Evolutionary conservation across 768 basidiomycete genomes (phyloP).

Genomic region (Boletus vermiculosoides): DNA sequence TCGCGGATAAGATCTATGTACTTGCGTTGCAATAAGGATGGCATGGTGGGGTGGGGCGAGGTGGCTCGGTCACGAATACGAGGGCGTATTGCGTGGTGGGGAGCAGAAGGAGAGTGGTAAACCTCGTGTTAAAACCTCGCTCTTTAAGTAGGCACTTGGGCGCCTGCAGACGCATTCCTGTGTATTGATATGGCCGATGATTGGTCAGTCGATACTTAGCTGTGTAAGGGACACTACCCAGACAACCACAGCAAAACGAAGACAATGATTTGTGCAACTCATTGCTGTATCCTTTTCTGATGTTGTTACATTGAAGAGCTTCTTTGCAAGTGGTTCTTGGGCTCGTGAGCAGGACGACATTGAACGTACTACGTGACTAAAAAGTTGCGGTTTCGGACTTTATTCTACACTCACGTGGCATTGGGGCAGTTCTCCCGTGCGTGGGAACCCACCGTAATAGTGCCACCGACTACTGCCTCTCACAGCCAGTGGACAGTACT

Average conservation of each 20-base stretch:
- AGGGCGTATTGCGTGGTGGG: neutral
- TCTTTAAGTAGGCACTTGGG: neutral
- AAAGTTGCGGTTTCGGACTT: too few relatives aligned
- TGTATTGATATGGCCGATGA: neutral
- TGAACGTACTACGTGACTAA: too few relatives aligned
- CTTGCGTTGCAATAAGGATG: conserved; percentile 26
- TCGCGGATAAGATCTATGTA: conserved; percentile 36
- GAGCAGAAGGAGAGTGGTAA: neutral
- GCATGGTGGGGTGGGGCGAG: conserved; percentile 1
- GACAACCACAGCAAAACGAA: neutral
- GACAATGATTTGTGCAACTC: neutral
- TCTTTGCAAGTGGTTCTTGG: neutral
- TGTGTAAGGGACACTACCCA: neutral
- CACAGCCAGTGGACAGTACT: neutral
- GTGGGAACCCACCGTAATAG: too few relatives aligned
- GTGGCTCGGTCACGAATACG: too few relatives aligned
- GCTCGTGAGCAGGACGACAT: too few relatives aligned
- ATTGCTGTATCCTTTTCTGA: neutral
- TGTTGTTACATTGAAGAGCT: too few relatives aligned
- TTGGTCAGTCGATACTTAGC: neutral
- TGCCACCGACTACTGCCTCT: too few relatives aligned
- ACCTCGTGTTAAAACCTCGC: neutral
- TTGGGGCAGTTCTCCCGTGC: too few relatives aligned
- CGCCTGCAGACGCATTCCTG: neutral
- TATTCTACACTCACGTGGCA: too few relatives aligned